phyloP scores from a whole-genome alignment of 1,284 basidiomycete species.

The Amylostereum areolatum region DNA sequence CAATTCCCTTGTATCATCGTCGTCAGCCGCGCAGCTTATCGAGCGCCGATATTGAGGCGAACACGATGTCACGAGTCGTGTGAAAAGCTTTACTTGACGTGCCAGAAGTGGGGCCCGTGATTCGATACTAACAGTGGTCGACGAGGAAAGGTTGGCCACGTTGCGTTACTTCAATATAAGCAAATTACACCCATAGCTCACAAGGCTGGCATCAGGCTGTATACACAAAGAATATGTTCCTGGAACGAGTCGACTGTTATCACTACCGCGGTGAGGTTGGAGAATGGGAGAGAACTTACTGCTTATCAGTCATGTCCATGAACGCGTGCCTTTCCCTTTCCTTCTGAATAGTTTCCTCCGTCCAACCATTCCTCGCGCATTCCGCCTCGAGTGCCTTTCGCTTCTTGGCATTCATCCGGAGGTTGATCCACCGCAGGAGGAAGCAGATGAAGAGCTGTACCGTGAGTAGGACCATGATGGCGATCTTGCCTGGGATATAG shows the following conservation, averaged over 20 bases:
- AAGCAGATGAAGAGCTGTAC: constrained; percentile 45
- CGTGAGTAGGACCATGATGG: constrained; percentile 54
- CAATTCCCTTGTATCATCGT: neutral
- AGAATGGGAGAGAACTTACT: constrained; percentile 29
- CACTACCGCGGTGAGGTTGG: neutral
- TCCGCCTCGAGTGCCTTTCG: constrained; percentile 32
- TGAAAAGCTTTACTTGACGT: too few relatives aligned
- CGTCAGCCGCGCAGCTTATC: neutral
- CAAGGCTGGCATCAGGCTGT: constrained; percentile 18
- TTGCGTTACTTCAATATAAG: too few relatives aligned
- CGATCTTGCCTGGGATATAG: constrained; percentile 59
- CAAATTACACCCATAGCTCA: too few relatives aligned
- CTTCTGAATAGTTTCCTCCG: constrained; percentile 46
- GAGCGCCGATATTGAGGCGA: neutral
- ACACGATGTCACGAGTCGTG: too few relatives aligned
- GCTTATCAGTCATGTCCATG: constrained; percentile 56
- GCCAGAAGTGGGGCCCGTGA: too few relatives aligned
- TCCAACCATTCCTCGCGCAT: constrained; percentile 46
- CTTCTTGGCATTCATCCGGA: constrained; percentile 51
- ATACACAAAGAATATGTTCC: constrained; percentile 31
- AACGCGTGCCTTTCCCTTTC: constrained; percentile 59
- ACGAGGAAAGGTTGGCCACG: too few relatives aligned
- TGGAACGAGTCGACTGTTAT: constrained; percentile 5
- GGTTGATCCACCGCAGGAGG: constrained; percentile 49
- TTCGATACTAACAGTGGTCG: too few relatives aligned